Evolutionary conservation across 2,329 filamentous ascomycete species (phyloP).

Genomic region (Orbilia brochopaga): DNA sequence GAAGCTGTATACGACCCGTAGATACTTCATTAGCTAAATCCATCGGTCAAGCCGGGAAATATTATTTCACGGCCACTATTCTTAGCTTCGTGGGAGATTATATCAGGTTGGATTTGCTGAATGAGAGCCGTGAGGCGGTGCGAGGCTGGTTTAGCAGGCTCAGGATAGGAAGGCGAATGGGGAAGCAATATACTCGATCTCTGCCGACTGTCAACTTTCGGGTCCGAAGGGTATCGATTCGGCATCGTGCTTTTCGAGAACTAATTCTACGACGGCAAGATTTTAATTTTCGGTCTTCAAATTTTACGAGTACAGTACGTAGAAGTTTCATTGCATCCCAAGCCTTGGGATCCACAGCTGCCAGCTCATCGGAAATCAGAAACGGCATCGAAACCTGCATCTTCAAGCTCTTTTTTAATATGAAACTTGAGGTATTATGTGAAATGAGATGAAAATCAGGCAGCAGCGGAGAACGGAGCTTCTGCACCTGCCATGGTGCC

Average conservation of each 20-base stretch:
- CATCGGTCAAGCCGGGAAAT: neutral
- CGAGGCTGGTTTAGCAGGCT: neutral
- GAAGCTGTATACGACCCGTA: too few species aligned
- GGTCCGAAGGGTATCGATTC: neutral
- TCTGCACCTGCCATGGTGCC: slow-evolving; percentile 9
- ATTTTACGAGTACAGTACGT: too few species aligned
- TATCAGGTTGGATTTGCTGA: neutral
- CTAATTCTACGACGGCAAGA: neutral
- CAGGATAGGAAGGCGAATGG: neutral
- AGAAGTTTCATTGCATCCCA: neutral
- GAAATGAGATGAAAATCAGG: slow-evolving; percentile 47
- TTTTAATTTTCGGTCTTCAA: neutral
- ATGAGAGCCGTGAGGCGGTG: neutral
- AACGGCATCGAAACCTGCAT: slow-evolving; percentile 21
- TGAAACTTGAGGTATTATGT: slow-evolving; percentile 45
- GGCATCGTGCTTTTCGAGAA: neutral
- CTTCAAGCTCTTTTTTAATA: slow-evolving; percentile 34
- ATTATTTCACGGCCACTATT: neutral
- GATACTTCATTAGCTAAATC: too few species aligned
- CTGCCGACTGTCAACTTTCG: neutral
- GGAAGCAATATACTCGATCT: neutral
- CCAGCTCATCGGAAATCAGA: slow-evolving; percentile 22
- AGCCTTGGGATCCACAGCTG: slow-evolving; percentile 7
- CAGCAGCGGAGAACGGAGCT: slow-evolving; percentile 19
- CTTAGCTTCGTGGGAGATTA: neutral